Base-by-base conservation (phyloP, 2,329 filamentous ascomycete genomes). In the Penicillium sp. region DNA sequence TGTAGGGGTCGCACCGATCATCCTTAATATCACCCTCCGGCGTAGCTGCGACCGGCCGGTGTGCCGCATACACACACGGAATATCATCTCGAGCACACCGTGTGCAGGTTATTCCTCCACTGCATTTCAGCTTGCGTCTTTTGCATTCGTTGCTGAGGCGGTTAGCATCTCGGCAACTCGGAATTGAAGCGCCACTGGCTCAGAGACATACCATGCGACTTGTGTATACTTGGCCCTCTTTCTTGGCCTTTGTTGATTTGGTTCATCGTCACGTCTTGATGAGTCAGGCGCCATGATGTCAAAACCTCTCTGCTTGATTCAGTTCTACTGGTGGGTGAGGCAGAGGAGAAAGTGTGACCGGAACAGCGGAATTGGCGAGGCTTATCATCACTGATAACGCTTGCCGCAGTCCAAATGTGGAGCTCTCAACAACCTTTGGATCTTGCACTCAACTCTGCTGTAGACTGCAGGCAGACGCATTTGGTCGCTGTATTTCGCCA, bases 111-210 rank as follows among this genome's bases (percentile, higher is more conserved):
- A 82, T 84, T 64, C 89, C 84, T 59, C 88, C 88, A 71, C 89
- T 90, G 74, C 87, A 90, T 72, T 90, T 90, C 68, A 90, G 86
- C 73, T 90, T 90, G 56, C 87, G 84, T n/a, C 87, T 80, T 66
- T 90, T 90, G 73, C 87, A 90, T 69, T 90, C 87, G 68, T 89
- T 90, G 65, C 87, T 89, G 31, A n/a, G 29, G 48, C 33, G 53
- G 44, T 54, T 22, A 43, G 24, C 27, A 48, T 22, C 14, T 35
- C 9, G 47, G 26, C 26, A 41, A 26, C 8, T 21, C 24, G 26
- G 39, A 47, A 29, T 37, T 31, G 39, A 9, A 14, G 35, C 8
- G 11, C 22, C 16, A 22, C 22, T 11, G 27, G 19, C 10, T 29
- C 27, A 29, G 8, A 29, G 27, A 60, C 64, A n/a, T 55, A 74